phyloP scores from a whole-genome alignment of 371 early-diverging fungal genomes.

The Lichtheimia ornata region DNA sequence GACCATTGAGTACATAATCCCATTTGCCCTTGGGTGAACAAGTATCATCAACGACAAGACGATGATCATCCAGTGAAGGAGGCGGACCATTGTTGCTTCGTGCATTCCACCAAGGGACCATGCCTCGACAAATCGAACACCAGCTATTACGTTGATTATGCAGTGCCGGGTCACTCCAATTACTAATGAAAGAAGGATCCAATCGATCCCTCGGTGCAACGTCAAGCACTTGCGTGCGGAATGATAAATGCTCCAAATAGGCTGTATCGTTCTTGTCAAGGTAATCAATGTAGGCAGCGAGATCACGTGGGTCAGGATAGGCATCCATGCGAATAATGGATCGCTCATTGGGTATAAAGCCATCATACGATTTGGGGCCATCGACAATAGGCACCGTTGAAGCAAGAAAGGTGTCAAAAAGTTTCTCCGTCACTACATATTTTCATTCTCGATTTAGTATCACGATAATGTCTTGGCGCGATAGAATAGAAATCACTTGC shows the following conservation, averaged over 20 bases:
- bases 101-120: constrained; percentile 33
- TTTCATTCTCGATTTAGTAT: too few relatives aligned
- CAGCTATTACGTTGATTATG: constrained; percentile 30
- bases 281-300: constrained; percentile 38
- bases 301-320: constrained; percentile 40
- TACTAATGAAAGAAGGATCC: constrained; percentile 27
- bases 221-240: constrained; percentile 27
- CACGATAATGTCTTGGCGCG: too few relatives aligned
- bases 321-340: constrained; percentile 42
- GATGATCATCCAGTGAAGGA: constrained; percentile 5
- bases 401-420: constrained; percentile 29
- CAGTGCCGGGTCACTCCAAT: constrained; percentile 28
- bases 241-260: constrained; percentile 35
- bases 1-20: constrained; percentile 30
- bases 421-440: constrained; percentile 37
- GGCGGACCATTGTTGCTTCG: constrained; percentile 2
- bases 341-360: constrained; percentile 31
- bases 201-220: constrained; percentile 26
- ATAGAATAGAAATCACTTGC: constrained; percentile 13
- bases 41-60: constrained; percentile 25
- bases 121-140: constrained; percentile 39
- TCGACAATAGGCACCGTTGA: constrained; percentile 31
- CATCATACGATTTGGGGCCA: constrained; percentile 33
- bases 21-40: constrained; percentile 34
- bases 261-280: constrained; percentile 37